Evolutionary conservation across 73 alveolate species (phyloP).

Genomic region (Urostyla sp.): DNA sequence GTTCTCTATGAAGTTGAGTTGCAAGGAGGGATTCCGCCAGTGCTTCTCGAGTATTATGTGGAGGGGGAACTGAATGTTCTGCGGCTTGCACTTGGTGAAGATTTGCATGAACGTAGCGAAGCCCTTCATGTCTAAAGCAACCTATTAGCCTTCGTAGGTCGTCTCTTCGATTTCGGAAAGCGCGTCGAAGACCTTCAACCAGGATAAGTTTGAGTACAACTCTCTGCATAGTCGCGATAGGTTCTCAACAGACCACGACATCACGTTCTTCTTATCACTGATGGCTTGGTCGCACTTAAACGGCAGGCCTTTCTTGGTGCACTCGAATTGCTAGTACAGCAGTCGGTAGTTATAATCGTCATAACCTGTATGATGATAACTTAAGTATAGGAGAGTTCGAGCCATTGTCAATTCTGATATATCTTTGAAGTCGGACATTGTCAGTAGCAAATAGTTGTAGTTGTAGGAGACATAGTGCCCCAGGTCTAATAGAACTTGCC

Average conservation of each 20-base stretch:
- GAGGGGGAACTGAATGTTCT: constrained; percentile 70
- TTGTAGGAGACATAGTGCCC: constrained; percentile 68
- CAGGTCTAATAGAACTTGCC: constrained; percentile 66
- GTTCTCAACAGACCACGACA: constrained; percentile 65
- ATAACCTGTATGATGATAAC: constrained; percentile 49
- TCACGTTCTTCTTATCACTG: constrained; percentile 45
- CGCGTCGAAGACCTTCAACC: constrained; percentile 68
- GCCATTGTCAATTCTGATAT: constrained; percentile 58
- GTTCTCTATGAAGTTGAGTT: constrained; percentile 58
- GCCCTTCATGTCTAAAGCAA: constrained; percentile 59
- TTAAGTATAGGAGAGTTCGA: constrained; percentile 51
- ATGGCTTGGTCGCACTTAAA: constrained; percentile 58
- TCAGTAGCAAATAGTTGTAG: constrained; percentile 53
- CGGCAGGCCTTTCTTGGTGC: constrained; percentile 66
- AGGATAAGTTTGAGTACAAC: constrained; percentile 54
- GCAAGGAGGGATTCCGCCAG: constrained; percentile 65
- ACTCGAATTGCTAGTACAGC: constrained; percentile 29
- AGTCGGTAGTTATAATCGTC: constrained; percentile 45
- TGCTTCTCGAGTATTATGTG: constrained; percentile 24
- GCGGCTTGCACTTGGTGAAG: constrained; percentile 63
- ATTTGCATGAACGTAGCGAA: constrained; percentile 49
- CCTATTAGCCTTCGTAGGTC: constrained; percentile 1
- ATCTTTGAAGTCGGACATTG: constrained; percentile 55
- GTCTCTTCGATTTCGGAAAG: constrained; percentile 41
- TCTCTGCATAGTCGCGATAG: constrained; percentile 72